A percentile compares a stretch with the other conserved stretches of the same genome.
These are phyloP conservation scores for Martiniozyma asiatica DNA, from an alignment of 1,139 yeast genomes.

Conservation along the genomic window DNA sequence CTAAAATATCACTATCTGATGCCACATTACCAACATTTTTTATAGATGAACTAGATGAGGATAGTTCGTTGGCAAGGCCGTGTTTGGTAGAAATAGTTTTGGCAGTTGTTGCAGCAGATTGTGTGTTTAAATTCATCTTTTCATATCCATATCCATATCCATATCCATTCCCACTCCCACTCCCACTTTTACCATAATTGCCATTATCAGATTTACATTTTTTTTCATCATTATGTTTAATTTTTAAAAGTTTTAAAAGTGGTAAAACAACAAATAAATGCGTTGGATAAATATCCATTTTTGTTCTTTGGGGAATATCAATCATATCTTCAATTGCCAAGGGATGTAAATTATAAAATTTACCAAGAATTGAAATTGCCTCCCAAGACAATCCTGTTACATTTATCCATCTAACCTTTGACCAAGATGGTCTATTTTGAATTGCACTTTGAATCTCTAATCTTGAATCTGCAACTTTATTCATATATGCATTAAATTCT, in stretches of 20 bases:
- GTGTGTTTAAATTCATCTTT: no score
- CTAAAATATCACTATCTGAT: conserved; percentile 1
- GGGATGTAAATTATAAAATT: conserved; percentile 30
- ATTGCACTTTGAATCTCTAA: conserved; percentile 17
- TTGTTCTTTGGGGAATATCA: conserved; percentile 45
- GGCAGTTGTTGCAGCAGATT: conserved; percentile 1
- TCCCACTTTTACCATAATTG: no score
- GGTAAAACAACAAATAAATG: conserved; percentile 42
- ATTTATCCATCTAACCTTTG: conserved; percentile 40
- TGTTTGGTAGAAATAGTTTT: conserved; percentile 9
- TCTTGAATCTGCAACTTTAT: conserved; percentile 15
- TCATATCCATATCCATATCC: no score
- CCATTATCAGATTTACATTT: not conserved
- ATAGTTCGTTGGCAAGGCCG: conserved; percentile 8
- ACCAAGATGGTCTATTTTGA: conserved; percentile 29
- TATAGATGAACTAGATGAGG: not conserved
- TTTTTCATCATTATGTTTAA: conserved; percentile 5
- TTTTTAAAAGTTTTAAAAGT: conserved; percentile 30
- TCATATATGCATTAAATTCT: conserved; percentile 11
- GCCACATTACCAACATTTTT: no score
- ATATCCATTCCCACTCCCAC: no score
- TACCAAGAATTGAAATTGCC: conserved; percentile 39
- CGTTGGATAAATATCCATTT: conserved; percentile 35
- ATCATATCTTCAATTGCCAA: conserved; percentile 46
- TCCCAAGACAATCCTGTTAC: conserved; percentile 47